phyloP scores from a whole-genome alignment of 495 filamentous ascomycete species.

The Monascus purpureus region DNA sequence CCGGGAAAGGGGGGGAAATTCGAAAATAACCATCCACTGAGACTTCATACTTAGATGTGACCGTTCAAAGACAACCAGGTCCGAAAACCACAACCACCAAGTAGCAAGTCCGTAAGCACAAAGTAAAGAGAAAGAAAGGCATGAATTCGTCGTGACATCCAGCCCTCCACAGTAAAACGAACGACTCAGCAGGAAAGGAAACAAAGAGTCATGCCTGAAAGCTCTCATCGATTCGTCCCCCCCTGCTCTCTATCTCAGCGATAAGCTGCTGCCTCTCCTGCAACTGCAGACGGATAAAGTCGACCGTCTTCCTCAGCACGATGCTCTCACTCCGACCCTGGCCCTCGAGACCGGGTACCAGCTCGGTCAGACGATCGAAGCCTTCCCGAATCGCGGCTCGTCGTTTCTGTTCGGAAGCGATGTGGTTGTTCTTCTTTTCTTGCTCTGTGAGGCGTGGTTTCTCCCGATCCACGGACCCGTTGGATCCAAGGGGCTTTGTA shows the following conservation, averaged over 20 bases:
- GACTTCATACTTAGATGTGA: no score
- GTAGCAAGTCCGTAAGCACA: no score
- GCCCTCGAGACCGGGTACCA: constrained; percentile 73
- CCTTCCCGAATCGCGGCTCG: constrained; percentile 72
- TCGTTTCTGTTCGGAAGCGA: constrained; percentile 80
- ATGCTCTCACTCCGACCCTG: constrained; percentile 75
- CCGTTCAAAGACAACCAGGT: no score
- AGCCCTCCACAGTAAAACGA: no score
- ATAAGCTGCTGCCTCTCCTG: constrained; percentile 48
- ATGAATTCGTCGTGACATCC: no score
- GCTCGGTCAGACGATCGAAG: constrained; percentile 71
- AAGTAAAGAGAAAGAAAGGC: no score
- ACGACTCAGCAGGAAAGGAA: no score
- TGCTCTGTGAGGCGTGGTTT: constrained; percentile 70
- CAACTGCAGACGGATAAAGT: constrained; percentile 54
- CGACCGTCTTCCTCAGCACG: constrained; percentile 63
- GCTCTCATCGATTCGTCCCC: constrained; percentile 40
- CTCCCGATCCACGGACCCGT: constrained; percentile 39
- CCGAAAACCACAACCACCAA: no score
- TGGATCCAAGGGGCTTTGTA: constrained; percentile 26
- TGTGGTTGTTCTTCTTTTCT: constrained; percentile 87
- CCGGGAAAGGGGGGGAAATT: neutral
- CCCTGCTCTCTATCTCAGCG: constrained; percentile 43
- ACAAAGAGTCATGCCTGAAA: no score
- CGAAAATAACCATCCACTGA: no score